Base-by-base conservation (phyloP, 1,284 basidiomycete genomes). In the Ustanciosporium gigantosporum region DNA sequence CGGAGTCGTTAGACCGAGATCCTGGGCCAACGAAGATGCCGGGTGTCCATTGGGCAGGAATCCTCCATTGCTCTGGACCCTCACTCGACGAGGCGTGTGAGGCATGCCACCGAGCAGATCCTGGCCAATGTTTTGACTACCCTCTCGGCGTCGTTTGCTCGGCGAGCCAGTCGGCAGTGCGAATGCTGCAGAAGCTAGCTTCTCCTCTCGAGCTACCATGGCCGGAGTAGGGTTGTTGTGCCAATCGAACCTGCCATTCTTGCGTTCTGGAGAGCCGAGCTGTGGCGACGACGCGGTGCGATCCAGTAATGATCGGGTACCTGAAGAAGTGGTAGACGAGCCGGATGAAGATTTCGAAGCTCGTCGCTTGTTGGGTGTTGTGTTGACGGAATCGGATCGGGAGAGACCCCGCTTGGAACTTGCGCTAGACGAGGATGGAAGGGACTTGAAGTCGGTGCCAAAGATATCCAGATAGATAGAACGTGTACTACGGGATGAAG, bases 1-100 rank as follows among this genome's bases (percentile, higher is more conserved):
- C 5, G 59, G 56, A 19, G 58, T 37, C 3, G 55, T 57, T 31
- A 70, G 31, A 1, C 67, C 67, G 6, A 70, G 35, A 39, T 62
- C 67, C 41, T 68, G 65, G 11, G 67, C 67, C 5, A 70, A 50
- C 11, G 67, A 70, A 5, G 67, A 70, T 1, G 67, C 67, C 5
- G 65, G 67, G 35, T 68, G 67, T 13, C 67, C 67, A 24, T 70
- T 70, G 24, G 67, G 56, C 2, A 70, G 38, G 29, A 70, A 56
- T 7, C 55, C 53, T 6, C 36, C 36, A 19, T 38, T 43, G 39
- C 55, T 59, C 37, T 65, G 46, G 37, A 59, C 38, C 9, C 56
- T 32, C n/a, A 25, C 19, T 2, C 61, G 21, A 2, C 38, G 41
- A 19, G 47, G 49, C 14, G 60, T 49, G 29, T 45, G 5, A 29